Base-by-base conservation (phyloP, 192 early-diverging fungal species). In the Coemansia sp. region DNA sequence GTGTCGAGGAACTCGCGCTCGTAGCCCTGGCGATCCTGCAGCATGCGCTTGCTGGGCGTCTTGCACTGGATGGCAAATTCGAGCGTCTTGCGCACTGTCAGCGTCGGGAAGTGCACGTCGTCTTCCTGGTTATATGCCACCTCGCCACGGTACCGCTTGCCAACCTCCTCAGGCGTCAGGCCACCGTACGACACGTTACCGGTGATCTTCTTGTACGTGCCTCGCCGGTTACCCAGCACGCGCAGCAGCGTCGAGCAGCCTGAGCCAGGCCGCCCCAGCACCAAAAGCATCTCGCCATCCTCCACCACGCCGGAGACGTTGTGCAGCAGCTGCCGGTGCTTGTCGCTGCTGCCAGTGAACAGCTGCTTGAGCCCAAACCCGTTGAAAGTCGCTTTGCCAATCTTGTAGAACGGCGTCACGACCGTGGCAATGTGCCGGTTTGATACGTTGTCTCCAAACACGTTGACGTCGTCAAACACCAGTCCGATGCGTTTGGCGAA, bases 111-210 rank as follows among this genome's bases (percentile, higher is more conserved):
- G 62, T 94, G 90, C 37, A 83, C 78, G 57, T 91, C 90, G 65
- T 89, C 88, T 81, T 94, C 92, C 68, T 87, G 83, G 62, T 87
- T 88, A 62, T 92, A 94, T 18, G 84, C 83, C 9, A 94, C 84
- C 57, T 91, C 87, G 40, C 87, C 88, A 60, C 87, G 85, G 62
- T 88, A 90, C 42, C 82, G 65, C 26, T 77, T 78, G 2, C 60
- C 60, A 56, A 94, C 83, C 40, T 84, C 81, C 12, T 80, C 63
- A 12, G 84, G 65, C 12, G 80, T 74, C 56, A 94, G 79, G 5
- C 88, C 90, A 11, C 88, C 88, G 54, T 90, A 89, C 19, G 80
- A 77, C 46, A 88, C 83, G 0, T 67, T 68, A 19, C 90, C 90
- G 6, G 62, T 58, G 60, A 91, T 82, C 14, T 64, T 22, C 34